phyloP scores from a whole-genome alignment of 2,329 filamentous ascomycete species.

The Colletotrichum simmondsii region DNA sequence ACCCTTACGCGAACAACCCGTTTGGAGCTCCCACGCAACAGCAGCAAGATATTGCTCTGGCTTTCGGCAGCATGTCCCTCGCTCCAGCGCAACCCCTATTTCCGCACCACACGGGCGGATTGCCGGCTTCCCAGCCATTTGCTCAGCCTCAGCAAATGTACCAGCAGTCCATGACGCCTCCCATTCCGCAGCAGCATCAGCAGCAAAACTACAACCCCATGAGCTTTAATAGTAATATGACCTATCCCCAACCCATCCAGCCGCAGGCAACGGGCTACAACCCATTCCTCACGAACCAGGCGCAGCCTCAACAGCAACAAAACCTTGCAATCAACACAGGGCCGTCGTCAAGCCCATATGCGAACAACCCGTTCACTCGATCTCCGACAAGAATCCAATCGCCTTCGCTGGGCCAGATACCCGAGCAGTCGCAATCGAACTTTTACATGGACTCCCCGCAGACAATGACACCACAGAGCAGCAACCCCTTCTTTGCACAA shows the following conservation, averaged over 20 bases:
- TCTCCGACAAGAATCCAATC: conserved; percentile 63
- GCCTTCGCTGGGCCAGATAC: conserved; percentile 61
- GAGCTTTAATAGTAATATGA: conserved; percentile 55
- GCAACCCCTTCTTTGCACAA: conserved; percentile 47
- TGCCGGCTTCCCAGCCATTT: conserved; percentile 53
- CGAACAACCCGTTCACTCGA: conserved; percentile 60
- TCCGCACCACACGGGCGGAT: conserved; percentile 79
- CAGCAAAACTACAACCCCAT: conserved; percentile 49
- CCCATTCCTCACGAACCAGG: conserved; percentile 59
- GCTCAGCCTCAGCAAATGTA: conserved; percentile 49
- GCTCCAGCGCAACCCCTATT: conserved; percentile 72
- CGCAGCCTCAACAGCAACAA: conserved; percentile 46
- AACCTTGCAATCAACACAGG: conserved; percentile 53
- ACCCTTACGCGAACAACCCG: conserved; percentile 75
- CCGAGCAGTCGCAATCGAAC: conserved; percentile 60
- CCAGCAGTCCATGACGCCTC: conserved; percentile 56
- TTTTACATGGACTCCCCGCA: conserved; percentile 48
- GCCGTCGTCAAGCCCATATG: conserved; percentile 44
- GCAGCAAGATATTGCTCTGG: conserved; percentile 66
- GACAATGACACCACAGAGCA: conserved; percentile 34
- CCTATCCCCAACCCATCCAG: conserved; percentile 54
- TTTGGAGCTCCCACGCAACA: conserved; percentile 67
- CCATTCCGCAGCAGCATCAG: conserved; percentile 47
- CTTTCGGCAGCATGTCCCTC: conserved; percentile 81
- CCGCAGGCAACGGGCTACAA: conserved; percentile 58